phyloP scores from a whole-genome alignment of 257 asterid genomes.

The Petunia axillaris region DNA sequence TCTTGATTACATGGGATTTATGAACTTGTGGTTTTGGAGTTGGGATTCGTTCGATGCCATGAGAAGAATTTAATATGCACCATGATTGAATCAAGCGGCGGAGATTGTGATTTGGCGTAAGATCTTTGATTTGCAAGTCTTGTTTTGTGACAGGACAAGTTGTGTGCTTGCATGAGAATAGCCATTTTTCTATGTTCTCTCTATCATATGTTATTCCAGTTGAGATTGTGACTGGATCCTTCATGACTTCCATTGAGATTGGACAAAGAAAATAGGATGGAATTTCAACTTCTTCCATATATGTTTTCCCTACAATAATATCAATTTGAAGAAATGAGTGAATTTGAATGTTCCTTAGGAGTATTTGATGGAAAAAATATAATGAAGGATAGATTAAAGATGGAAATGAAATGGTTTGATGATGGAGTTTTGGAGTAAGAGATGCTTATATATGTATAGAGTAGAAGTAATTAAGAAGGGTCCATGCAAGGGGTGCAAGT shows the following conservation, averaged over 20 bases:
- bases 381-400: background rate
- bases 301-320: slow-evolving; percentile 23
- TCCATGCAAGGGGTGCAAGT: slow-evolving; percentile 29
- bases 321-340: background rate
- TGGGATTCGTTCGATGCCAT: slow-evolving; percentile 58
- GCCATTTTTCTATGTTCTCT: slow-evolving; percentile 66
- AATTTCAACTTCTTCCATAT: slow-evolving; percentile 46
- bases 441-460: slow-evolving; percentile 27
- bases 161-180: slow-evolving; percentile 46
- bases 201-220: slow-evolving; percentile 89
- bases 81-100: slow-evolving; percentile 71
- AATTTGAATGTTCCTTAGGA: background rate
- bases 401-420: background rate
- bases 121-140: slow-evolving; percentile 38
- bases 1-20: slow-evolving; percentile 45
- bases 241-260: slow-evolving; percentile 81
- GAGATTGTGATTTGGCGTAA: slow-evolving; percentile 79
- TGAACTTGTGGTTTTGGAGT: slow-evolving; percentile 61
- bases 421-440: slow-evolving; percentile 10
- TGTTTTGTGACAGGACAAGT: slow-evolving; percentile 72
- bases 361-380: background rate
- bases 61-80: slow-evolving; percentile 65
- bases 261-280: slow-evolving; percentile 77
- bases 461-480: slow-evolving; percentile 2
- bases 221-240: slow-evolving; percentile 68